phyloP scores from a whole-genome alignment of 306 rosid species.

The Prunus fruticosa region DNA sequence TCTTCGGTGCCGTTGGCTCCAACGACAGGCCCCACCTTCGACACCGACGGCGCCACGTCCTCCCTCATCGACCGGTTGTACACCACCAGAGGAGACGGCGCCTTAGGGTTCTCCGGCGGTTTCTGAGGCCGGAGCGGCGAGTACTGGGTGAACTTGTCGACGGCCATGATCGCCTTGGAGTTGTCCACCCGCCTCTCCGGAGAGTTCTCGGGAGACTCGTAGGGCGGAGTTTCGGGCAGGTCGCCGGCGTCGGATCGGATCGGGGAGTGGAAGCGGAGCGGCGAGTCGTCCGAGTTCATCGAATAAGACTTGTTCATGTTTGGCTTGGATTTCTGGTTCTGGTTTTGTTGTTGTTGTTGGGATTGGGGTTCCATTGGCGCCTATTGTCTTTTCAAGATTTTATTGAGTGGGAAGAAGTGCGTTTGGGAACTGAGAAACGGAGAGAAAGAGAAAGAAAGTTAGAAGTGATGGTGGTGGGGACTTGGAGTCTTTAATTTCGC shows the following conservation, averaged over 20 bases:
- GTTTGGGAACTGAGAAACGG: constrained; percentile 46
- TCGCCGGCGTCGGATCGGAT: constrained; percentile 72
- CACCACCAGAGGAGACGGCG: constrained; percentile 25
- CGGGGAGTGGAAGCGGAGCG: constrained; percentile 66
- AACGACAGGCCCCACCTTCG: constrained; percentile 42
- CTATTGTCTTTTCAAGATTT: constrained; percentile 10
- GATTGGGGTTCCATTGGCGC: constrained; percentile 28
- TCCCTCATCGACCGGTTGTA: constrained; percentile 43
- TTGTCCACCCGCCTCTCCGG: constrained; percentile 43
- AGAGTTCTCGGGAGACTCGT: constrained; percentile 54
- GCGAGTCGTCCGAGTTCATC: constrained; percentile 57
- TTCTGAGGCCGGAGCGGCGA: constrained; percentile 41
- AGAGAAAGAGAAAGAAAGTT: constrained; percentile 8
- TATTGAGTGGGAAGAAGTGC: constrained; percentile 19
- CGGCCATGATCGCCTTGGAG: constrained; percentile 55
- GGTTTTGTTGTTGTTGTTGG: constrained; percentile 1
- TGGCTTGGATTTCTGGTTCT: background rate
- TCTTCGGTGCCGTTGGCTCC: constrained; percentile 22
- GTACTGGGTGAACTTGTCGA: constrained; percentile 38
- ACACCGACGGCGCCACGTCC: constrained; percentile 37
- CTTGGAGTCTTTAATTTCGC: constrained; percentile 11
- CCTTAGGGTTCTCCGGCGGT: constrained; percentile 24
- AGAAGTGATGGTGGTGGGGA: constrained; percentile 6
- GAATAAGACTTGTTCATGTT: constrained; percentile 57
- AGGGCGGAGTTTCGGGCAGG: constrained; percentile 51